These are phyloP conservation scores for Saprolegnia diclina DNA, from an alignment of 352 stramenopile species.

Conservation along the genomic window DNA sequence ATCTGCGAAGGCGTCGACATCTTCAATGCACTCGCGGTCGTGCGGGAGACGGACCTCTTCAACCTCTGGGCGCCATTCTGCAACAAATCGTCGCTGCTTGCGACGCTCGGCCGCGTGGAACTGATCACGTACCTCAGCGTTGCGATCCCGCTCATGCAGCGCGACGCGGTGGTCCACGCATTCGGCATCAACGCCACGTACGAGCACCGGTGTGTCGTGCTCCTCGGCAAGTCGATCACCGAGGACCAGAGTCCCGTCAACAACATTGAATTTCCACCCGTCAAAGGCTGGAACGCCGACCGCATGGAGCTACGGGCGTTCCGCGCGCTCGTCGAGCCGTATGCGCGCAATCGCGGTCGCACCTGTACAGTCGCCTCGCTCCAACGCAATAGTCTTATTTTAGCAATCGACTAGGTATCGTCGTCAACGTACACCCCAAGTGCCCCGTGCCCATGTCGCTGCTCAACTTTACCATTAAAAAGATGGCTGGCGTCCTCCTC, in stretches of 20 bases:
- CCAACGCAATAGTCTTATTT: not conserved
- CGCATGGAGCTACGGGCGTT: conserved; percentile 70
- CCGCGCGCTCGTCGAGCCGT: conserved; percentile 65
- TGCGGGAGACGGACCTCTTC: conserved; percentile 77
- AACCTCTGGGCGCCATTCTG: conserved; percentile 70
- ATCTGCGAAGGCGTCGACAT: conserved; percentile 71
- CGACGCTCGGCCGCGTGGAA: conserved; percentile 48
- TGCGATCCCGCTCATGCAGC: conserved; percentile 62
- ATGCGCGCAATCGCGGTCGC: conserved; percentile 53
- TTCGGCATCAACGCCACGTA: conserved; percentile 79
- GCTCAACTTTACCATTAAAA: conserved; percentile 81
- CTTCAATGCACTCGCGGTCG: conserved; percentile 75
- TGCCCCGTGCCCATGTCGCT: conserved; percentile 60
- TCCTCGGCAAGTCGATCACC: conserved; percentile 46
- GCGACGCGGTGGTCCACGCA: conserved; percentile 58
- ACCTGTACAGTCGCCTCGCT: conserved; percentile 32
- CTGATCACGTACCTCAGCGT: conserved; percentile 63
- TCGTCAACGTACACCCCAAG: conserved; percentile 74
- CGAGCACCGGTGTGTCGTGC: conserved; percentile 59
- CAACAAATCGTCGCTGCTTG: conserved; percentile 54
- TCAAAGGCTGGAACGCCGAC: conserved; percentile 64
- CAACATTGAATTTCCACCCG: conserved; percentile 40
- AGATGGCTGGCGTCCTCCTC: conserved; percentile 66
- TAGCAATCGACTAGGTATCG: conserved; percentile 34
- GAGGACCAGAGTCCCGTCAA: conserved; percentile 27